Evolutionary conservation across 352 stramenopile species (phyloP).

Genomic region (Phytophthora litchii): DNA sequence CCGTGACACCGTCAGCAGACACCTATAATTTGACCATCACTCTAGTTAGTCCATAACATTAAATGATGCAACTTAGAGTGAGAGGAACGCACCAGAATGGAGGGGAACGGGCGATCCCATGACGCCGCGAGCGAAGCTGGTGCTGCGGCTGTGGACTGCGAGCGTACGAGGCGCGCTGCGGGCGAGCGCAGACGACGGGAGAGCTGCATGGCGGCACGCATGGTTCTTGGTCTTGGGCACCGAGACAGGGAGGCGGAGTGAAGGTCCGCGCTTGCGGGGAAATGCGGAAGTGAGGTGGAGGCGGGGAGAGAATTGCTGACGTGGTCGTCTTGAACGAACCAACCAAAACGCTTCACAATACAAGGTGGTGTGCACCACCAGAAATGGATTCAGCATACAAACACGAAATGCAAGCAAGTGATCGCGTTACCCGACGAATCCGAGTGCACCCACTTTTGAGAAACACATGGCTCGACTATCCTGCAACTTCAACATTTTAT

Average conservation of each 20-base stretch:
- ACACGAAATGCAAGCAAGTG: conserved; percentile 36
- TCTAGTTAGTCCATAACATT: conserved; percentile 9
- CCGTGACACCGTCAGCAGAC: conserved; percentile 70
- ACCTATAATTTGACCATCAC: conserved; percentile 49
- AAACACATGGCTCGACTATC: too few species aligned
- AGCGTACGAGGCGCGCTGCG: conserved; percentile 3
- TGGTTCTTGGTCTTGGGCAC: conserved; percentile 8
- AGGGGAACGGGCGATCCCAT: conserved; percentile 81
- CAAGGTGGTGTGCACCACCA: conserved; percentile 29
- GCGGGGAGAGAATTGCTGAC: conserved; percentile 11
- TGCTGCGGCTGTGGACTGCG: conserved; percentile 29
- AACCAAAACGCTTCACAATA: too few species aligned
- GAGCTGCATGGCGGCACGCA: conserved; percentile 42
- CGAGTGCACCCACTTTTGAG: too few species aligned
- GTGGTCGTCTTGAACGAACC: not conserved
- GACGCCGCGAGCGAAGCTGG: conserved; percentile 64
- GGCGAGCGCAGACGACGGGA: conserved; percentile 31
- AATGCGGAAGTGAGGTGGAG: conserved; percentile 23
- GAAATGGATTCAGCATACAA: conserved; percentile 19
- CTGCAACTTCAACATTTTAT: too few species aligned
- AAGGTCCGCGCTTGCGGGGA: conserved; percentile 3
- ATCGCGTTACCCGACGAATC: conserved; percentile 51
- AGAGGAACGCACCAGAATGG: conserved; percentile 64
- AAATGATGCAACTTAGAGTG: not conserved
- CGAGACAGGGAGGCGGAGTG: not conserved